phyloP scores from a whole-genome alignment of 768 basidiomycete genomes.

The Xanthoconium purpureum region DNA sequence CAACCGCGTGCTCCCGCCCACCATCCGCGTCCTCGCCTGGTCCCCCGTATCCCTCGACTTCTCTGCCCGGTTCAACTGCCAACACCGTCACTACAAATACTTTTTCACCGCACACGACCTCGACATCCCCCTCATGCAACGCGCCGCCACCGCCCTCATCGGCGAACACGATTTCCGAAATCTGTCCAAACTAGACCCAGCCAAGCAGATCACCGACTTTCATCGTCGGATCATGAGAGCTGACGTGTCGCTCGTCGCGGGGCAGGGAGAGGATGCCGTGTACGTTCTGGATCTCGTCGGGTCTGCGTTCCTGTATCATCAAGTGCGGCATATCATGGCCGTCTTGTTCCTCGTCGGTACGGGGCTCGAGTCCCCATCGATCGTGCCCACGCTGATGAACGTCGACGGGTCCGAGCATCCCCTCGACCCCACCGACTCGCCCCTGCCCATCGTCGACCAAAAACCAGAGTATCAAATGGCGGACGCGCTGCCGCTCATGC shows the following conservation, averaged over 20 bases:
- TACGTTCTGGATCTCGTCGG: slow-evolving; percentile 85
- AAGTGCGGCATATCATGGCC: slow-evolving; percentile 93
- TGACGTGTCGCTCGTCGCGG: slow-evolving; percentile 48
- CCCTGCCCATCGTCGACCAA: slow-evolving; percentile 52
- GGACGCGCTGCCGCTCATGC: slow-evolving; percentile 82
- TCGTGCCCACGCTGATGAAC: slow-evolving; percentile 75
- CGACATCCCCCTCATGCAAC: slow-evolving; percentile 71
- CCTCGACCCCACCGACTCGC: slow-evolving; percentile 4
- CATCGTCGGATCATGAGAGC: slow-evolving; percentile 64
- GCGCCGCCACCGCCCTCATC: slow-evolving; percentile 65
- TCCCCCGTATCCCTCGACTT: slow-evolving; percentile 78
- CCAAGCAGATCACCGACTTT: slow-evolving; percentile 87
- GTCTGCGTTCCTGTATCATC: slow-evolving; percentile 90
- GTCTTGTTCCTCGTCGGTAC: slow-evolving; percentile 85
- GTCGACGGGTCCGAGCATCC: slow-evolving; percentile 38
- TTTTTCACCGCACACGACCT: slow-evolving; percentile 76
- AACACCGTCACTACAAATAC: slow-evolving; percentile 93
- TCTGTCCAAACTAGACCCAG: slow-evolving; percentile 87
- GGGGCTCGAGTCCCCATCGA: slow-evolving; percentile 67
- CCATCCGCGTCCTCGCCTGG: slow-evolving; percentile 92
- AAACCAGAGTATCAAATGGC: slow-evolving; percentile 96
- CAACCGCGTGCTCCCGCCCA: slow-evolving; percentile 84
- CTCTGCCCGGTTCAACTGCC: slow-evolving; percentile 87
- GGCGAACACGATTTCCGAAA: slow-evolving; percentile 97
- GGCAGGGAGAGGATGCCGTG: slow-evolving; percentile 32